Conservation (phyloP, 2,329 filamentous ascomycete genomes). For the Geosmithia putterillii region DNA sequence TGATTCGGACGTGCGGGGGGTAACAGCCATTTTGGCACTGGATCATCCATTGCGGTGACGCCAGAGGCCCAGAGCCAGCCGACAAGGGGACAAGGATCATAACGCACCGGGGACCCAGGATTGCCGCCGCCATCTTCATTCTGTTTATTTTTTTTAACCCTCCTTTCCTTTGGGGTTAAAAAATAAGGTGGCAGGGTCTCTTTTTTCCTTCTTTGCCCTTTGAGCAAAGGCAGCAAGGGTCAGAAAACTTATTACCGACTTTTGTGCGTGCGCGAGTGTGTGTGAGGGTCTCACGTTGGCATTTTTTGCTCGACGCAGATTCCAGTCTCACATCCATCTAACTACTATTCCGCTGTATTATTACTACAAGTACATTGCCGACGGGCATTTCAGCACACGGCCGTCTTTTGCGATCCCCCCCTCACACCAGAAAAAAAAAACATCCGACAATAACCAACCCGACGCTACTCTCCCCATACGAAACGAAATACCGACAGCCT, state of each 20-base stretch:
- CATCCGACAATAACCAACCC: not conserved
- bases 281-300: not conserved
- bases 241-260: not conserved
- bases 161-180: not conserved
- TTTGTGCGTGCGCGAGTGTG: no score
- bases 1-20: not conserved
- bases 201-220: not conserved
- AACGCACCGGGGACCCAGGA: not conserved
- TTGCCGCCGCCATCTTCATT: not conserved
- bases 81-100: not conserved
- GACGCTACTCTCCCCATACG: not conserved
- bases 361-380: not conserved
- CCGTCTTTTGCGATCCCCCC: not conserved
- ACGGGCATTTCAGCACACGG: no score
- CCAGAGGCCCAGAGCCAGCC: no score
- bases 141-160: not conserved
- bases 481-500: constrained; percentile 2
- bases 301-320: not conserved
- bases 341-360: not conserved
- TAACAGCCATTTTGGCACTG: no score
- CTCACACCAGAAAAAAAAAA: not conserved
- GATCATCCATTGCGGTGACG: not conserved
- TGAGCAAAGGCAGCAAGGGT: not conserved
- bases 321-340: not conserved
- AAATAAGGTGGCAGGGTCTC: not conserved